Evolutionary conservation across 163 green algal genomes (phyloP).

Genomic region (Smithsoniella earleae): DNA sequence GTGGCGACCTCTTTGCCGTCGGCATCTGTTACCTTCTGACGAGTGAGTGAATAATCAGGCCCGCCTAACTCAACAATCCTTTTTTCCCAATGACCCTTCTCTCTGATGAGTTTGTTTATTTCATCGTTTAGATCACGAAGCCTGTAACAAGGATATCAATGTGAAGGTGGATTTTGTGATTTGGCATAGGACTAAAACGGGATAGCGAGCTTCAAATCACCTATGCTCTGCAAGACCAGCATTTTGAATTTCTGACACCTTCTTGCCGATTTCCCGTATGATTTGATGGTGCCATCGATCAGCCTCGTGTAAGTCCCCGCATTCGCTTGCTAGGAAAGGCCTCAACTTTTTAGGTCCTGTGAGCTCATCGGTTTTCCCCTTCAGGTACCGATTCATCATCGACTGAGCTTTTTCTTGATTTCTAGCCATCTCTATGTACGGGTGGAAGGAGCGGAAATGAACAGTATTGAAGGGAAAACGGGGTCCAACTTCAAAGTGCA

Average conservation of each 20-base stretch:
- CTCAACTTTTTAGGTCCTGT: slow-evolving; percentile 56
- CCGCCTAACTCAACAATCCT: slow-evolving; percentile 92
- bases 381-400: slow-evolving; percentile 88
- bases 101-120: slow-evolving; percentile 98
- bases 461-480: no score
- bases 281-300: slow-evolving; percentile 97
- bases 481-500: no score
- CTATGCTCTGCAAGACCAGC: slow-evolving; percentile 89
- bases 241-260: slow-evolving; percentile 99
- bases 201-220: no score
- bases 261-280: slow-evolving; percentile 86
- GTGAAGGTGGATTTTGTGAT: no score
- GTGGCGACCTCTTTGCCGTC: slow-evolving; percentile 59
- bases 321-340: slow-evolving; percentile 87
- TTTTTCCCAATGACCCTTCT: slow-evolving; percentile 95
- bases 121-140: slow-evolving; percentile 97
- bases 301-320: slow-evolving; percentile 81
- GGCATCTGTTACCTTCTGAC: slow-evolving; percentile 69
- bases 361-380: slow-evolving; percentile 57
- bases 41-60: slow-evolving; percentile 79
- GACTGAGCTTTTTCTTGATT: slow-evolving; percentile 96
- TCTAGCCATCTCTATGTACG: slow-evolving; percentile 91
- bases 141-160: slow-evolving; percentile 49
- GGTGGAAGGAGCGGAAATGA: no score
- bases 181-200: no score